Evolutionary conservation across 1,284 basidiomycete species (phyloP).

Genomic region (Golubevia sp.): DNA sequence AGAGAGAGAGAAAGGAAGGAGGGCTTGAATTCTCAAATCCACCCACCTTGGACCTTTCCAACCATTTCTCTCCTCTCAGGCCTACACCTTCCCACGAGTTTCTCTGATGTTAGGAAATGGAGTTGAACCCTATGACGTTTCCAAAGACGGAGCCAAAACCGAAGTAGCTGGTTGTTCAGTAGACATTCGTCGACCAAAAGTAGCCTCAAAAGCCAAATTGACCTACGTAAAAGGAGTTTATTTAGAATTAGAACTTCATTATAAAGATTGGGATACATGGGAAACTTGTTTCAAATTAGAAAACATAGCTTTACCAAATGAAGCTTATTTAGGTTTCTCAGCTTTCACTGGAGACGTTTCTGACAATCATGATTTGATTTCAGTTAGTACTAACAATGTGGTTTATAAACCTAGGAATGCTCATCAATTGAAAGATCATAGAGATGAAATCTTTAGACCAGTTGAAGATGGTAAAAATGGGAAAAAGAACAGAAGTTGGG

Average conservation of each 20-base stretch:
- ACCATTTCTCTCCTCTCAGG: slow-evolving; percentile 9
- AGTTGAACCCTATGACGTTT: slow-evolving; percentile 34
- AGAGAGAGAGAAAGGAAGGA: too few relatives aligned
- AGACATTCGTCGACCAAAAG: slow-evolving; percentile 38
- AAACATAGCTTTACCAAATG: slow-evolving; percentile 34
- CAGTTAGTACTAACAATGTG: slow-evolving; percentile 34
- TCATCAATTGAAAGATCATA: slow-evolving; percentile 6
- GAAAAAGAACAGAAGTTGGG: slow-evolving; percentile 2
- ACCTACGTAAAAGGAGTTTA: slow-evolving; percentile 51
- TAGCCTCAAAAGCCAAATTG: slow-evolving; percentile 46
- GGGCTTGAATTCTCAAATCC: not conserved
- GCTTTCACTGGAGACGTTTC: slow-evolving; percentile 49
- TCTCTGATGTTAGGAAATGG: slow-evolving; percentile 42
- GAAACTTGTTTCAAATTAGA: slow-evolving; percentile 47
- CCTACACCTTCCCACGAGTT: slow-evolving; percentile 47
- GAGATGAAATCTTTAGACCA: slow-evolving; percentile 5
- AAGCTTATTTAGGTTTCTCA: slow-evolving; percentile 51
- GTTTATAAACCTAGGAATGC: slow-evolving; percentile 31
- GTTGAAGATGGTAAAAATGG: not conserved
- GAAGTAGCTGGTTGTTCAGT: slow-evolving; percentile 45
- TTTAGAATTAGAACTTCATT: slow-evolving; percentile 48
- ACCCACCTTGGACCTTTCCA: not conserved
- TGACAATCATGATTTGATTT: slow-evolving; percentile 50
- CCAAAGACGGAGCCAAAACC: slow-evolving; percentile 42
- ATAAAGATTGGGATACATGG: slow-evolving; percentile 57